Evolutionary conservation across 768 basidiomycete species (phyloP).

Genomic region (Suillus luteus): DNA sequence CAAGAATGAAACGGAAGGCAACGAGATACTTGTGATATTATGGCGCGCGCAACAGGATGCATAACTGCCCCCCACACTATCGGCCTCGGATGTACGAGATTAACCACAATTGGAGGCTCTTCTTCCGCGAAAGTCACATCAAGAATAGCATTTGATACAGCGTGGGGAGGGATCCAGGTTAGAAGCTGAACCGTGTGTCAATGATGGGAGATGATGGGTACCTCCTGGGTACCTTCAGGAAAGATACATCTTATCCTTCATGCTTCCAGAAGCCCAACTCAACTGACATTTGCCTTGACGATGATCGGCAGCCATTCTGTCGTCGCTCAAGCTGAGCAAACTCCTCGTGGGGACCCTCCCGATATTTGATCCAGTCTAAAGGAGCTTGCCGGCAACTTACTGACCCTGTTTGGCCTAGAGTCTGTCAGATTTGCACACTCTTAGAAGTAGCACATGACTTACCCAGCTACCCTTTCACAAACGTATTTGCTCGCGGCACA

Average conservation of each 20-base stretch:
- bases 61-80: constrained; percentile 29
- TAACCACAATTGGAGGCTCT: constrained; percentile 24
- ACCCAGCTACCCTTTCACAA: constrained; percentile 25
- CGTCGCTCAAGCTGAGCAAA: constrained; percentile 36
- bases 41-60: constrained; percentile 22
- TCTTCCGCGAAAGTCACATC: constrained; percentile 30
- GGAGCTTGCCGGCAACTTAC: constrained; percentile 34
- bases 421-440: not conserved
- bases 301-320: constrained; percentile 41
- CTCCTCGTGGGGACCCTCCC: constrained; percentile 36
- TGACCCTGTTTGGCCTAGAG: constrained; percentile 24
- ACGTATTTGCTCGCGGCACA: constrained; percentile 39
- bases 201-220: not conserved
- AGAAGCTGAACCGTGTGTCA: constrained; percentile 17
- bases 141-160: constrained; percentile 28
- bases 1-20: constrained; percentile 34
- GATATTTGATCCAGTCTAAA: constrained; percentile 41
- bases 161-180: constrained; percentile 35
- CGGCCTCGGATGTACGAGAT: constrained; percentile 38
- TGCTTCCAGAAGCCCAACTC: constrained; percentile 34
- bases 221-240: not conserved
- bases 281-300: constrained; percentile 34
- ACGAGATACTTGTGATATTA: constrained; percentile 17
- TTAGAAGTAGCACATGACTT: constrained; percentile 14
- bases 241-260: constrained; percentile 27